phyloP scores from a whole-genome alignment of 345 rosid species.

The Corchorus olitorius region DNA sequence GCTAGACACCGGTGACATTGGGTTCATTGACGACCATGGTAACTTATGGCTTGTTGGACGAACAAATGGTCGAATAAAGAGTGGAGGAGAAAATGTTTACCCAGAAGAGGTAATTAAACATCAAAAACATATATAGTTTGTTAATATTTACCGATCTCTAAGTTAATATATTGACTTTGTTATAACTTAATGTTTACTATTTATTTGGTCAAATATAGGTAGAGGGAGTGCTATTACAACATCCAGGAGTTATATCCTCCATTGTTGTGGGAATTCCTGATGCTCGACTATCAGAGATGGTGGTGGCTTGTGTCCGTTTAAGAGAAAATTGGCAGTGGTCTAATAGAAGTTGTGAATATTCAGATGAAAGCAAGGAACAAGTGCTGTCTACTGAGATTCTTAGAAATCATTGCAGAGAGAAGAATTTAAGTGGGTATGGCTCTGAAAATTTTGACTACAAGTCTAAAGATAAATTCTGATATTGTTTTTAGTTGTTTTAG shows the following conservation, averaged over 20 bases:
- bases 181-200: constrained; percentile 1
- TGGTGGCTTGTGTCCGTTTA: constrained; percentile 66
- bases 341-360: constrained; percentile 21
- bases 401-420: constrained; percentile 45
- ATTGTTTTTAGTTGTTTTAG: background rate
- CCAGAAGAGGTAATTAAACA: constrained; percentile 87
- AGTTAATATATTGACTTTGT: background rate
- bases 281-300: constrained; percentile 67
- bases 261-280: constrained; percentile 69
- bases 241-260: constrained; percentile 56
- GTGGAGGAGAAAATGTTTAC: constrained; percentile 85
- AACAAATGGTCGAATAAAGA: constrained; percentile 67
- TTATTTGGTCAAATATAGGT: constrained; percentile 42
- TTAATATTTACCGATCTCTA: background rate
- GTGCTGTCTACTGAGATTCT: constrained; percentile 55
- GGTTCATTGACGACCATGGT: constrained; percentile 57
- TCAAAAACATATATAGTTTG: background rate
- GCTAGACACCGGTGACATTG: constrained; percentile 87
- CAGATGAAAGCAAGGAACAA: constrained; percentile 23
- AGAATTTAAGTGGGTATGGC: constrained; percentile 60
- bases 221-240: constrained; percentile 57
- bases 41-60: constrained; percentile 85
- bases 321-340: constrained; percentile 70
- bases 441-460: background rate
- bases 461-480: background rate